Conservation (phyloP, 805 yeast species). For the Lachancea sp. region DNA sequence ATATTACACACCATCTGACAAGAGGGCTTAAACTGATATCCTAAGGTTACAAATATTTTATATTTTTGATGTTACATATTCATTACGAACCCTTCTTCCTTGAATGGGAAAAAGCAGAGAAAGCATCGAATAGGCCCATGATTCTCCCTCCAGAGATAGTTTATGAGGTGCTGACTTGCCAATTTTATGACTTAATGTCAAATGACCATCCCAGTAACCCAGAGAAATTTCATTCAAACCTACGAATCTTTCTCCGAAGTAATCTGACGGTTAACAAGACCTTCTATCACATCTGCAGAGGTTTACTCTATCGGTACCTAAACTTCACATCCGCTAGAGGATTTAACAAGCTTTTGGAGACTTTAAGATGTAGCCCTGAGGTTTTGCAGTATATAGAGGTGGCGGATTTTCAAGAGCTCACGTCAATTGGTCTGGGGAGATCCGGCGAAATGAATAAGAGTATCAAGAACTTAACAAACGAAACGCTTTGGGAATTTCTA, state of each 20-base stretch:
- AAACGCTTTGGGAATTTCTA: constrained; percentile 61
- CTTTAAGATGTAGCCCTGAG: constrained; percentile 43
- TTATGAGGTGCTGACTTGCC: constrained; percentile 49
- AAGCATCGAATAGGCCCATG: not conserved
- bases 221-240: constrained; percentile 37
- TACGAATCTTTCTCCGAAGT: constrained; percentile 45
- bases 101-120: too few species aligned
- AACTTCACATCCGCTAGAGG: constrained; percentile 75
- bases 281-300: constrained; percentile 50
- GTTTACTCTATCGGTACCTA: constrained; percentile 59
- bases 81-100: too few species aligned
- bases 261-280: constrained; percentile 51
- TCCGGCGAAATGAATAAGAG: constrained; percentile 86
- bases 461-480: constrained; percentile 80
- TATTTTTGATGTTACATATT: too few species aligned
- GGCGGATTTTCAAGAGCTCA: constrained; percentile 82
- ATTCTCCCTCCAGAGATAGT: constrained; percentile 49
- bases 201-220: constrained; percentile 47
- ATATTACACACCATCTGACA: not conserved
- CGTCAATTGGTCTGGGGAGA: constrained; percentile 84
- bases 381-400: constrained; percentile 44
- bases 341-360: constrained; percentile 61
- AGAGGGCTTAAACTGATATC: too few species aligned
- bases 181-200: constrained; percentile 43
- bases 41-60: too few species aligned